A percentile compares a stretch with the other conserved stretches of the same genome.
phyloP scores from a whole-genome alignment of 2,329 filamentous ascomycete genomes.

The Penicillium sp. region DNA sequence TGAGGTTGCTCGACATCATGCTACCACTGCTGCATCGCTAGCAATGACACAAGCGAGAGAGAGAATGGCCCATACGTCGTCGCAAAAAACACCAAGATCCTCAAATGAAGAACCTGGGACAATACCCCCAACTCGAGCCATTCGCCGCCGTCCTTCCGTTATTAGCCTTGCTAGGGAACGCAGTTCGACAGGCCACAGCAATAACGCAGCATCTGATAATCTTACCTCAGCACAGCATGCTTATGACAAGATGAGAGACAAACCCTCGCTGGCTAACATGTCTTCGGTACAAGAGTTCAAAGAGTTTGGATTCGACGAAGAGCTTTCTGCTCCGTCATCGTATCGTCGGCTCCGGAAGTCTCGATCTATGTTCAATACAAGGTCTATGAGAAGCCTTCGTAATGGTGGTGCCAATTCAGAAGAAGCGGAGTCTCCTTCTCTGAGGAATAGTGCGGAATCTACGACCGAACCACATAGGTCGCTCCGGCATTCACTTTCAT shows the following conservation, averaged over 20 bases:
- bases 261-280: constrained; percentile 19
- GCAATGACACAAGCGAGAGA: constrained; percentile 39
- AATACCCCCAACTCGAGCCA: constrained; percentile 18
- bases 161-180: constrained; percentile 16
- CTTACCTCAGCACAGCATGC: neutral
- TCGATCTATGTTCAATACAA: constrained; percentile 46
- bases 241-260: neutral
- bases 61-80: constrained; percentile 24
- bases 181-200: constrained; percentile 2
- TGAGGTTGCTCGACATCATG: constrained; percentile 30
- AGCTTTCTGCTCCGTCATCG: constrained; percentile 42
- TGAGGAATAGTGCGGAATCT: constrained; percentile 1
- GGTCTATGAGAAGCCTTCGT: constrained; percentile 33
- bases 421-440: constrained; percentile 11
- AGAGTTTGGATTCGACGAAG: constrained; percentile 29
- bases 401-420: constrained; percentile 18
- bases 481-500: constrained; percentile 41
- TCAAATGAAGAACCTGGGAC: constrained; percentile 20
- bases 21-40: constrained; percentile 38
- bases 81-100: constrained; percentile 10
- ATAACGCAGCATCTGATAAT: neutral
- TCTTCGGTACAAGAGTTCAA: constrained; percentile 29
- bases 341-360: constrained; percentile 45
- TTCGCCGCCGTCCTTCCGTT: constrained; percentile 20
- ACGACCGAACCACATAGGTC: constrained; percentile 20